Base-by-base conservation (phyloP, 2,329 filamentous ascomycete species). In the Lojkania enalia region DNA sequence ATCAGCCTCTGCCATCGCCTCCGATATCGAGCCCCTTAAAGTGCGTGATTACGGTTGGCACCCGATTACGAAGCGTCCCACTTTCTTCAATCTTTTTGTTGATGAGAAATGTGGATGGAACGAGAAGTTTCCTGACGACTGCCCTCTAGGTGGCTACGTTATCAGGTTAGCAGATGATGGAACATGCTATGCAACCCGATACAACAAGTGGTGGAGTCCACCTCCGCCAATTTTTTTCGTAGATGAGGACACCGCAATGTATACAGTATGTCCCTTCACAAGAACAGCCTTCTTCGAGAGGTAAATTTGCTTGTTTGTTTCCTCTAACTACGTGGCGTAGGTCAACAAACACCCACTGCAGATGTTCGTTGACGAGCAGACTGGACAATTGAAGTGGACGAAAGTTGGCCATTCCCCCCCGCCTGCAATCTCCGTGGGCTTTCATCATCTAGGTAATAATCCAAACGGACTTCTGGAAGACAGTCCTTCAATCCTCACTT, bases 271-370 rank as follows among this genome's bases (percentile, higher is more conserved):
- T 50, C 18, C 15, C 15, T 15, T 18, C n/a, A 7, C 15, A 16
- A 14, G 6, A n/a, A n/a, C 14, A 7, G 6, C 5, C 30, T 21
- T 13, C 15, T 16, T n/a, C 15, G 6, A 15, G 11, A 16, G 6
- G 11, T 15, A 7, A 20, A 13, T 7, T 16, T 20, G 13, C 16
- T 15, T 11, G 15, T 25, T 58, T 37, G n/a, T n/a, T n/a, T n/a
- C n/a, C n/a, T 52, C 36, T 15, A 27, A n/a, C 15, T 15, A 25
- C 16, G 6, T 11, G 4, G 16, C 16, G 6, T 27, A 64, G 61
- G 59, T 59, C 53, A 60, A 56, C 52, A 62, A 61, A 39, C 51
- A 59, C 7, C 62, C 55, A 23, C 54, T 61, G 12, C 54, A 65
- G 46, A 41, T 64, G 18, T 64, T 55, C 43, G 39, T 66, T 31